Percentiles rank a stretch among this genome's conserved stretches.
These are phyloP conservation scores for Arabidopsis lyrata DNA, from an alignment of 441 rosid species.

Conservation along the genomic window DNA sequence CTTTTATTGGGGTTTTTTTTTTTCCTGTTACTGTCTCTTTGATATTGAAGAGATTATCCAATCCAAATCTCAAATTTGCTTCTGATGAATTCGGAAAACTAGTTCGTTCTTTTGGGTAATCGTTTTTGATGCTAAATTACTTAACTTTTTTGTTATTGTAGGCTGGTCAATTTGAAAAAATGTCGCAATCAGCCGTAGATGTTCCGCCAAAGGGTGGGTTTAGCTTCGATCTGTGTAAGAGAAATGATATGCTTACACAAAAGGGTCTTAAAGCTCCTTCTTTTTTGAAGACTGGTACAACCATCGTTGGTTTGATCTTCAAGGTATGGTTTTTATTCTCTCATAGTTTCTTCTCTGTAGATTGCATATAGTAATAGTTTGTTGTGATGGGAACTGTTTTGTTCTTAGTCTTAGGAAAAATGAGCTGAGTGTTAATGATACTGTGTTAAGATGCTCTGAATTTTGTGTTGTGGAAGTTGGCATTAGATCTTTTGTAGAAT, in stretches of 20 bases:
- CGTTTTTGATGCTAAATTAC: conserved; percentile 11
- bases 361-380: neutral
- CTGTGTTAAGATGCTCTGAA: neutral
- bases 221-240: conserved; percentile 86
- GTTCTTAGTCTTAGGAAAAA: neutral
- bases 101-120: neutral
- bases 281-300: conserved; percentile 89
- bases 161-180: conserved; percentile 25
- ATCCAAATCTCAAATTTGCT: neutral
- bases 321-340: conserved; percentile 54
- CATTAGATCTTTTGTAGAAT: neutral
- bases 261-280: conserved; percentile 80
- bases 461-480: neutral
- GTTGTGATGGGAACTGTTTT: neutral
- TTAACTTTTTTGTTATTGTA: neutral
- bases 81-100: neutral
- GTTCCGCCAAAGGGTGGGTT: conserved; percentile 83
- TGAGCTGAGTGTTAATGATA: neutral
- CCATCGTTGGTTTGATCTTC: conserved; percentile 90
- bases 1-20: neutral
- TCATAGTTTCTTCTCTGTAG: neutral
- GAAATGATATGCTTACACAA: conserved; percentile 80
- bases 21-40: neutral
- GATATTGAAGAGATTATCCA: neutral
- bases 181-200: conserved; percentile 51